Evolutionary conservation across 768 basidiomycete species (phyloP).

Genomic region (Pleurotus salmoneostramineus): DNA sequence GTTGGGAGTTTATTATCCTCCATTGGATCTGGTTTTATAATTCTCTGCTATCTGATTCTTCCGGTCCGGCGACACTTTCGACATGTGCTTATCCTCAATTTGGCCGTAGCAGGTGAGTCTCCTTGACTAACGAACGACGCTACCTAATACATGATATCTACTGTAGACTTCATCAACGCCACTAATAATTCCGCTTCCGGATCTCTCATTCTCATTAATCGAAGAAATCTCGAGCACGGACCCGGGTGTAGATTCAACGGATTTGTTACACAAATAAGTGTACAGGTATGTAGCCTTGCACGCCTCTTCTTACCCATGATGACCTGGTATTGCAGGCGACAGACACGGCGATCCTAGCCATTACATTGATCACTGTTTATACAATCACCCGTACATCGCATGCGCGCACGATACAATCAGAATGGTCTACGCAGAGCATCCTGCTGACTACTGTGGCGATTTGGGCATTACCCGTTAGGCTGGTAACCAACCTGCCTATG

Average conservation of each 20-base stretch:
- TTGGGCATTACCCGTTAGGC: neutral
- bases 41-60: constrained; percentile 10
- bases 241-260: neutral
- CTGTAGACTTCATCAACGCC: constrained; percentile 12
- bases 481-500: no score
- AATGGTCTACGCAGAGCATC: constrained; percentile 1
- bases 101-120: constrained; percentile 9
- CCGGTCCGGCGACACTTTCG: constrained; percentile 11
- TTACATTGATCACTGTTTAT: constrained; percentile 12
- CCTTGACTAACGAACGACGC: neutral
- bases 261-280: constrained; percentile 1
- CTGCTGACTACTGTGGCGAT: neutral
- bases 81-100: constrained; percentile 10
- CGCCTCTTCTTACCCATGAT: neutral
- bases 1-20: constrained; percentile 9
- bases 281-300: neutral
- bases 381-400: constrained; percentile 8
- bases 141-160: neutral
- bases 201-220: constrained; percentile 6
- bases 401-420: neutral
- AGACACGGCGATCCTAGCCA: constrained; percentile 12
- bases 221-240: neutral
- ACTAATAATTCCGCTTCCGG: constrained; percentile 10
- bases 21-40: constrained; percentile 8
- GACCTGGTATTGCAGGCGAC: constrained; percentile 6